Base-by-base conservation (phyloP, 352 stramenopile species). In the Phytophthora sp. region DNA sequence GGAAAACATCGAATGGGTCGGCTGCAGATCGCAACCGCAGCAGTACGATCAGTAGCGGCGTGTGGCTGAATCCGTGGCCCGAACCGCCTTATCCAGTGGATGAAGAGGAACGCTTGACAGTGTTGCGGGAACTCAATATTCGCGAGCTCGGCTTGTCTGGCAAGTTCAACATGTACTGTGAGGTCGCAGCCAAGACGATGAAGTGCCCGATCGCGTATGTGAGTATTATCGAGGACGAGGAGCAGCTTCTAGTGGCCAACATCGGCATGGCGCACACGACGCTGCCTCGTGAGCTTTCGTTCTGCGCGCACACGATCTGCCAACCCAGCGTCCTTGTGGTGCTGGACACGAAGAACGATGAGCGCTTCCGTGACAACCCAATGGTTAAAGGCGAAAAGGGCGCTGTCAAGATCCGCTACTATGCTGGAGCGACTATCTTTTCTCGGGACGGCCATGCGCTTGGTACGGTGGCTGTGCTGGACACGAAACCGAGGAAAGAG, bases 141-240 rank as follows among this genome's bases (percentile, higher is more conserved):
- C 82, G 75, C 15, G 82, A 92, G 23, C 74, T 92, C 11, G 81
- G 84, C 4, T 73, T 73, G 5, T 91, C 82, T 3, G 82, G 86
- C 59, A 91, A 90, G 69, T 95, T 94, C 66, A 93, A 94, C 69
- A 93, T 91, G 82, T 93, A 94, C 45, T 95, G 87, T 60, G 87
- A 94, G 53, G 83, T 95, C 38, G 84, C 84, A 4, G 81, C 84
- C 61, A 94, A 95, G 82, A 93, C 86, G 13, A 93, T 95, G 85
- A 93, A 94, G 63, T 94, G 85, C 31, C 87, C 84, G 33, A 93
- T 95, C 42, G 85, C 85, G 44, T 94, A 93, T 61, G 85, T 93
- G 69, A 93, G 85, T 52, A 94, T 95, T 49, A 85, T 95, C 29
- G 85, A 93, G 51, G 82, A 93, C 53, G 83, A 91, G 41, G 86